Percentiles rank a stretch among this genome's conserved stretches.
These are phyloP conservation scores for Castanea mollissima DNA, from an alignment of 306 rosid genomes.

Conservation along the genomic window DNA sequence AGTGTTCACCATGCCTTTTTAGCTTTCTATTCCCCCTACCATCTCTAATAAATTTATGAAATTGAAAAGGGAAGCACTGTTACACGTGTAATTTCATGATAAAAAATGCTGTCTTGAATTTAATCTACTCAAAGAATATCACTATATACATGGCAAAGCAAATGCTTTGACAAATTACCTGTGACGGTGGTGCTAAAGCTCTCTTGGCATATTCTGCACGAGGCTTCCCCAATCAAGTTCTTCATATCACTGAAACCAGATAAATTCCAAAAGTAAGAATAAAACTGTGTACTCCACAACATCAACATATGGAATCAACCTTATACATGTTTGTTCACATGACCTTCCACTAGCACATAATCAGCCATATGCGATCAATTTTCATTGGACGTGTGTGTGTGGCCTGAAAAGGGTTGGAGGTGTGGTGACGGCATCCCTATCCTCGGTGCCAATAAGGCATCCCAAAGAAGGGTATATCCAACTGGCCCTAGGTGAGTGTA, in stretches of 20 bases:
- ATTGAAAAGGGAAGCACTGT: background rate
- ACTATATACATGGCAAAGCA: background rate
- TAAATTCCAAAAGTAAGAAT: conserved; percentile 1
- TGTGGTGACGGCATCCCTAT: too few relatives aligned
- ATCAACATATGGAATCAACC: background rate
- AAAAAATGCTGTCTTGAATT: background rate
- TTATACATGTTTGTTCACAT: background rate
- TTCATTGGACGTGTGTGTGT: background rate
- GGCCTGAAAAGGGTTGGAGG: too few relatives aligned
- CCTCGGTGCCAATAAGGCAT: too few relatives aligned
- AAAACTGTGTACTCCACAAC: background rate
- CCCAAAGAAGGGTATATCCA: too few relatives aligned
- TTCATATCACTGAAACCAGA: conserved; percentile 76
- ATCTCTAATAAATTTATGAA: background rate
- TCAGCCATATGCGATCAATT: background rate
- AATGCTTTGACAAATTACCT: conserved; percentile 33
- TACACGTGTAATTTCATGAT: background rate
- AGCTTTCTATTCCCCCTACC: background rate
- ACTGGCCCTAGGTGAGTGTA: too few relatives aligned
- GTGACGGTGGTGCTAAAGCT: conserved; percentile 74
- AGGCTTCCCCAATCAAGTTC: conserved; percentile 82
- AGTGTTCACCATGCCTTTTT: background rate
- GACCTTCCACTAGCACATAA: background rate
- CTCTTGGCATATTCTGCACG: conserved; percentile 83
- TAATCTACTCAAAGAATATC: background rate